These are phyloP conservation scores for Hyaloscypha finlandica DNA, from an alignment of 495 filamentous ascomycete species.

Conservation along the genomic window DNA sequence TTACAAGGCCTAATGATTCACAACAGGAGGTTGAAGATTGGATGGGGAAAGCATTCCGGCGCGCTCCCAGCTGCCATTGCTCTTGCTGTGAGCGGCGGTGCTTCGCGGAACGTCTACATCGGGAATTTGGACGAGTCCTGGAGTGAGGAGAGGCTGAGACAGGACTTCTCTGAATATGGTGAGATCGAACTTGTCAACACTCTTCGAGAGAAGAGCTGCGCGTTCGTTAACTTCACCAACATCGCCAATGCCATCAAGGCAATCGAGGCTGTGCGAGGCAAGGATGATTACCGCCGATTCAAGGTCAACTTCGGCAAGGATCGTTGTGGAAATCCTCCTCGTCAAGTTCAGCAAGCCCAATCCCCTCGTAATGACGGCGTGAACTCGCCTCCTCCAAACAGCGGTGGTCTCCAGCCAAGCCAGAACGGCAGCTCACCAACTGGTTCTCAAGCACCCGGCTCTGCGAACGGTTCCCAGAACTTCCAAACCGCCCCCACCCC, in stretches of 20 bases:
- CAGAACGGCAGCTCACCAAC: conserved; percentile 66
- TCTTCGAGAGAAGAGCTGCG: conserved; percentile 96
- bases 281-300: conserved; percentile 96
- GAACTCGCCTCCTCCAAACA: conserved; percentile 62
- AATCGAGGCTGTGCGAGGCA: conserved; percentile 90
- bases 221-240: conserved; percentile 99
- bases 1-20: conserved; percentile 98
- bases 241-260: conserved; percentile 99
- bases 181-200: conserved; percentile 98
- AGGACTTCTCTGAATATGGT: conserved; percentile 97
- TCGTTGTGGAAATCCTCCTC: conserved; percentile 92
- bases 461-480: conserved; percentile 31
- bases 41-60: conserved; percentile 98
- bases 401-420: conserved; percentile 40
- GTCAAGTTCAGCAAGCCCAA: conserved; percentile 67
- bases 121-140: conserved; percentile 97
- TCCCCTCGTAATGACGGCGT: conserved; percentile 57
- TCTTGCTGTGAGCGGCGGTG: conserved; percentile 91
- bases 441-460: conserved; percentile 32
- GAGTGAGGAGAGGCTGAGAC: conserved; percentile 91
- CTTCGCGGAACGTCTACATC: conserved; percentile 95
- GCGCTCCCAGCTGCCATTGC: conserved; percentile 96
- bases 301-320: conserved; percentile 99
- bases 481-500: conserved; percentile 49
- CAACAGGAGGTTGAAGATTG: conserved; percentile 96